Conservation (phyloP, 2,329 filamentous ascomycete genomes). For the Fusarium anguioides region DNA sequence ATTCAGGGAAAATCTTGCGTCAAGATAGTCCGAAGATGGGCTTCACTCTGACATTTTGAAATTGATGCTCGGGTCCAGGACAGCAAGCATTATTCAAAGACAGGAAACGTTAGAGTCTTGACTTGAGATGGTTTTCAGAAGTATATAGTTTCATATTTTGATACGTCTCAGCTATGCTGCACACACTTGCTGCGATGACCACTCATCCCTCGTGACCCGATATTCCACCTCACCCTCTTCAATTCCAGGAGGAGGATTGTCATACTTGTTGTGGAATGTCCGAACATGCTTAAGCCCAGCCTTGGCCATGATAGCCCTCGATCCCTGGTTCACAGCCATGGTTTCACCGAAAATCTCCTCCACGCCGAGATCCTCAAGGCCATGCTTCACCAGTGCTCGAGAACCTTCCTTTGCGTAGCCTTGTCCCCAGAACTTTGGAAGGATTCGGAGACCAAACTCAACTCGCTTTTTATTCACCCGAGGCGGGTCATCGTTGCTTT, state of each 20-base stretch:
- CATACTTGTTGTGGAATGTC: constrained; percentile 43
- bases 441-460: constrained; percentile 45
- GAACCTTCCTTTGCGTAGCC: constrained; percentile 49
- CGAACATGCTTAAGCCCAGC: constrained; percentile 35
- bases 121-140: neutral
- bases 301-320: constrained; percentile 39
- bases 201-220: constrained; percentile 37
- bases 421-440: constrained; percentile 46
- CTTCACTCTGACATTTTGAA: constrained; percentile 2
- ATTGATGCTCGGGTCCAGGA: neutral
- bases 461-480: constrained; percentile 26
- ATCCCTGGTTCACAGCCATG: constrained; percentile 48
- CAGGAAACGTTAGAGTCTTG: neutral
- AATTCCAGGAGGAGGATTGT: constrained; percentile 39
- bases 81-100: neutral
- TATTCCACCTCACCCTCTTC: constrained; percentile 47
- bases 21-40: neutral
- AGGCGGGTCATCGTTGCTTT: constrained; percentile 25
- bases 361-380: constrained; percentile 44
- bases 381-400: constrained; percentile 44
- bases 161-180: constrained; percentile 1
- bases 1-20: neutral
- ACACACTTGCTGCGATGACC: constrained; percentile 18
- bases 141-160: neutral
- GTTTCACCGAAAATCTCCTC: constrained; percentile 44